phyloP scores from a whole-genome alignment of 805 yeast species.

The Nadsonia fulvescens region DNA sequence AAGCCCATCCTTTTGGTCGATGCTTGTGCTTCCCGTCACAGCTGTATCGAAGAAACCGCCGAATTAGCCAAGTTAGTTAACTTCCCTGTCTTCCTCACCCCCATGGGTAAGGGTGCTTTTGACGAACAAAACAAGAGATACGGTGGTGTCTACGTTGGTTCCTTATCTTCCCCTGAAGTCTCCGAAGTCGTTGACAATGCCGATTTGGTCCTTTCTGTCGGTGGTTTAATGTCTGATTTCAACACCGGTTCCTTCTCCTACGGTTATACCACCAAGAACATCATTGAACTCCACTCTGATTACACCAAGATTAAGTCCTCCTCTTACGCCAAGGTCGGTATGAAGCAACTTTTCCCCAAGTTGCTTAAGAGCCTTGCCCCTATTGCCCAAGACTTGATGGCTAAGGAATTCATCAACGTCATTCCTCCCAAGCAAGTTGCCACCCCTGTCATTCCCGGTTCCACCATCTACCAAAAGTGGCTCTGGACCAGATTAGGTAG shows the following conservation, averaged over 20 bases:
- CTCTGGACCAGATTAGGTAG: slow-evolving; percentile 33
- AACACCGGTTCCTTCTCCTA: slow-evolving; percentile 69
- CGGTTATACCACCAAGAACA: slow-evolving; percentile 33
- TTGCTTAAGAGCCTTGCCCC: slow-evolving; percentile 14
- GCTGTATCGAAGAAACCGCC: slow-evolving; percentile 43
- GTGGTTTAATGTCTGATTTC: slow-evolving; percentile 74
- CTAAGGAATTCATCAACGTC: slow-evolving; percentile 21
- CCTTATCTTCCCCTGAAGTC: slow-evolving; percentile 57
- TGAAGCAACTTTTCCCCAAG: slow-evolving; percentile 26
- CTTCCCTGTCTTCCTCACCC: slow-evolving; percentile 72
- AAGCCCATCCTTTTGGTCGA: slow-evolving; percentile 67
- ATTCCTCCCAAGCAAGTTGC: slow-evolving; percentile 37
- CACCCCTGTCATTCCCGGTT: slow-evolving; percentile 34
- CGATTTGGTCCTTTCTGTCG: slow-evolving; percentile 61
- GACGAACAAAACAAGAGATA: slow-evolving; percentile 56
- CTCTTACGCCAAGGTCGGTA: slow-evolving; percentile 33
- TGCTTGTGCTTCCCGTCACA: slow-evolving; percentile 74
- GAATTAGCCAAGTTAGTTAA: slow-evolving; percentile 47
- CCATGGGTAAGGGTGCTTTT: slow-evolving; percentile 75
- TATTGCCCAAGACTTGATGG: too few relatives aligned
- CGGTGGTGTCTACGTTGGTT: slow-evolving; percentile 77
- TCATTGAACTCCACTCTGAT: slow-evolving; percentile 38
- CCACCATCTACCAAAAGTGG: slow-evolving; percentile 22
- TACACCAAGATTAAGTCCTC: slow-evolving; percentile 34
- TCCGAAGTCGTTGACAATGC: slow-evolving; percentile 54